Conservation (phyloP, 2,329 filamentous ascomycete genomes). For the Dactylellina cionopaga region DNA sequence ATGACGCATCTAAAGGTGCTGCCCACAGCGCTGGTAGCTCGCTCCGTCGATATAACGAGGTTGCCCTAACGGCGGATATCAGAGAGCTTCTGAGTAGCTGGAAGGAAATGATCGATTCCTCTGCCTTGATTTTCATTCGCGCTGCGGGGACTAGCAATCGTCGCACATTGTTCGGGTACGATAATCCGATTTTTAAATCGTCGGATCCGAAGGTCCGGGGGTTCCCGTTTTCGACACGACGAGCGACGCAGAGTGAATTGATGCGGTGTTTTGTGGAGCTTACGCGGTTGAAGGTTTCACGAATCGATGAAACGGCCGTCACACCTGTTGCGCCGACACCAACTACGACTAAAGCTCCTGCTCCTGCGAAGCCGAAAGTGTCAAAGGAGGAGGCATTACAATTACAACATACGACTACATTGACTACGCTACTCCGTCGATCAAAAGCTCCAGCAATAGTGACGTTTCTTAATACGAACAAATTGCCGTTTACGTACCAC, state of each 20-base stretch:
- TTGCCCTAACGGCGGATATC: conserved; percentile 87
- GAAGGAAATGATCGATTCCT: conserved; percentile 83
- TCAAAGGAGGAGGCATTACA: conserved; percentile 86
- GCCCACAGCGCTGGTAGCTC: conserved; percentile 93
- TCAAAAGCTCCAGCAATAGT: conserved; percentile 89
- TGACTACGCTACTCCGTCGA: conserved; percentile 86
- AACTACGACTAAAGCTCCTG: conserved; percentile 63
- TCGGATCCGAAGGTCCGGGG: conserved; percentile 83
- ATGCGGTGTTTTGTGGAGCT: conserved; percentile 95
- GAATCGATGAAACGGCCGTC: conserved; percentile 75
- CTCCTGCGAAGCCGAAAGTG: conserved; percentile 70
- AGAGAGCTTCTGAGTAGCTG: conserved; percentile 82
- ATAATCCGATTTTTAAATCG: conserved; percentile 80
- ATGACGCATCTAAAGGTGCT: conserved; percentile 90
- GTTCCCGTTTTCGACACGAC: conserved; percentile 91
- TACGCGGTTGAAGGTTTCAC: conserved; percentile 85
- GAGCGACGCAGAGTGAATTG: conserved; percentile 91
- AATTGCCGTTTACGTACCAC: conserved; percentile 81
- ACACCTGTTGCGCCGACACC: conserved; percentile 56
- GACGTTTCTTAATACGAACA: conserved; percentile 82
- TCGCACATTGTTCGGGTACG: conserved; percentile 88
- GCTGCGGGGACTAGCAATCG: conserved; percentile 88
- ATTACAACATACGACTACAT: conserved; percentile 83
- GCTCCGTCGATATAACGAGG: conserved; percentile 91
- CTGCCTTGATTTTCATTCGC: conserved; percentile 86